These are phyloP conservation scores for Hyparrhenia diplandra DNA, from an alignment of 176 grass and related monocot species.

Conservation along the genomic window DNA sequence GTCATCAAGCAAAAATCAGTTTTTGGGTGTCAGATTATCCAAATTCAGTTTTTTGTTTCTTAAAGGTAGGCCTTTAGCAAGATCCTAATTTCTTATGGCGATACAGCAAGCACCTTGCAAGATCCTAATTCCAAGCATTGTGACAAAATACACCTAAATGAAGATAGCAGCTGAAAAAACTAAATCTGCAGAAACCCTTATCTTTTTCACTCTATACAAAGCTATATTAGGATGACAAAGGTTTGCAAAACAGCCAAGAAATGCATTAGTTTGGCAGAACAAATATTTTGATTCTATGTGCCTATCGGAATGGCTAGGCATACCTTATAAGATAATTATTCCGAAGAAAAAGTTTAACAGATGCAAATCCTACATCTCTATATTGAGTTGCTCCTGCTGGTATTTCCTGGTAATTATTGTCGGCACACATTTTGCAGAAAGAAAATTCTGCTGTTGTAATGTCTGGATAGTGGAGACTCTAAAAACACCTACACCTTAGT, in stretches of 20 bases:
- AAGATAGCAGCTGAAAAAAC: too few relatives aligned
- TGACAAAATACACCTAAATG: too few relatives aligned
- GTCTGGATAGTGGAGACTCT: neutral
- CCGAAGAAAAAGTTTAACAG: neutral
- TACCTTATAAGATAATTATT: neutral
- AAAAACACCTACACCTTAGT: too few relatives aligned
- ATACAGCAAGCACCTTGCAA: too few relatives aligned
- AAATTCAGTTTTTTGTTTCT: too few relatives aligned
- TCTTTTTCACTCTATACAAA: neutral
- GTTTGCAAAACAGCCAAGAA: neutral
- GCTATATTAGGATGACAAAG: neutral
- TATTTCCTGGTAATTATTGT: slow-evolving; percentile 5
- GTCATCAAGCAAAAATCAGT: too few relatives aligned
- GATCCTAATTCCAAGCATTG: too few relatives aligned
- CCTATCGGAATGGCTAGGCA: neutral
- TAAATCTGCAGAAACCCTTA: neutral
- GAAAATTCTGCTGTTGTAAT: neutral
- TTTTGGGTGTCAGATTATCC: too few relatives aligned
- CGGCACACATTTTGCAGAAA: neutral
- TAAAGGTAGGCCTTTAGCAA: too few relatives aligned
- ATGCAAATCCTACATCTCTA: neutral
- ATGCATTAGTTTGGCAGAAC: neutral
- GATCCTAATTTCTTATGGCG: too few relatives aligned
- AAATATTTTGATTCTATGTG: neutral
- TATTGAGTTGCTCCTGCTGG: neutral